Percentiles rank a stretch among this genome's conserved stretches.
phyloP scores from a whole-genome alignment of 2,329 filamentous ascomycete genomes.

The Corinectria fuckeliana region DNA sequence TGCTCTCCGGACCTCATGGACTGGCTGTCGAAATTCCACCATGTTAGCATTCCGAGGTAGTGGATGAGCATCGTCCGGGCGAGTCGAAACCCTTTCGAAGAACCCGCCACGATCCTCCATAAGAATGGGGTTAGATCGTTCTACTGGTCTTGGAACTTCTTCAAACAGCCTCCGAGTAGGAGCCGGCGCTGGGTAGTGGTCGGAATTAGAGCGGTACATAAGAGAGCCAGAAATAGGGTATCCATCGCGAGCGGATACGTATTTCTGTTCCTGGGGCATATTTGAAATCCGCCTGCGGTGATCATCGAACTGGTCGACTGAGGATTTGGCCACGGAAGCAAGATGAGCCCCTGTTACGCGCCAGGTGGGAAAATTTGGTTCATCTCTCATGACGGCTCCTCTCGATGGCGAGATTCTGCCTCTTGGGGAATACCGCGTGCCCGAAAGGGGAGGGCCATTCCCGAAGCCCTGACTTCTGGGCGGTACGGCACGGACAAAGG shows the following conservation, averaged over 20 bases:
- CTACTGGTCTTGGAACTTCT: slow-evolving; percentile 41
- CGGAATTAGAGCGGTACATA: slow-evolving; percentile 20
- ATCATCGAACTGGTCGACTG: slow-evolving; percentile 17
- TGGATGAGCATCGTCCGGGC: slow-evolving; percentile 18
- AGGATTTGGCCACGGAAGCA: slow-evolving; percentile 10
- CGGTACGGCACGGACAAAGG: slow-evolving; percentile 44
- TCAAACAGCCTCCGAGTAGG: slow-evolving; percentile 40
- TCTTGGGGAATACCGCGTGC: slow-evolving; percentile 30
- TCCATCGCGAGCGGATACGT: slow-evolving; percentile 13
- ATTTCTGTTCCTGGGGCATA: slow-evolving; percentile 16
- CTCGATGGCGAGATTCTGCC: slow-evolving; percentile 29
- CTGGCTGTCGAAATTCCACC: slow-evolving; percentile 23
- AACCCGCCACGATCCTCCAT: slow-evolving; percentile 51
- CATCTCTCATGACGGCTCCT: slow-evolving; percentile 25
- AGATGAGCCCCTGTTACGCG: slow-evolving; percentile 25
- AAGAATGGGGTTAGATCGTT: slow-evolving; percentile 42
- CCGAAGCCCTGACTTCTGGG: slow-evolving; percentile 34
- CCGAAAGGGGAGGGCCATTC: slow-evolving; percentile 27
- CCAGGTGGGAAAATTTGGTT: slow-evolving; percentile 22
- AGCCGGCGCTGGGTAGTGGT: slow-evolving; percentile 23
- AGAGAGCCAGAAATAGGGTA: slow-evolving; percentile 14
- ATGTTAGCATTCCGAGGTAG: slow-evolving; percentile 17
- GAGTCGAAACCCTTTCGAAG: slow-evolving; percentile 42
- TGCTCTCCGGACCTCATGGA: slow-evolving; percentile 16
- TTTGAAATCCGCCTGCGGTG: slow-evolving; percentile 8